Base-by-base conservation (phyloP, 2,329 filamentous ascomycete species). In the Byssoonygena ceratinophila region DNA sequence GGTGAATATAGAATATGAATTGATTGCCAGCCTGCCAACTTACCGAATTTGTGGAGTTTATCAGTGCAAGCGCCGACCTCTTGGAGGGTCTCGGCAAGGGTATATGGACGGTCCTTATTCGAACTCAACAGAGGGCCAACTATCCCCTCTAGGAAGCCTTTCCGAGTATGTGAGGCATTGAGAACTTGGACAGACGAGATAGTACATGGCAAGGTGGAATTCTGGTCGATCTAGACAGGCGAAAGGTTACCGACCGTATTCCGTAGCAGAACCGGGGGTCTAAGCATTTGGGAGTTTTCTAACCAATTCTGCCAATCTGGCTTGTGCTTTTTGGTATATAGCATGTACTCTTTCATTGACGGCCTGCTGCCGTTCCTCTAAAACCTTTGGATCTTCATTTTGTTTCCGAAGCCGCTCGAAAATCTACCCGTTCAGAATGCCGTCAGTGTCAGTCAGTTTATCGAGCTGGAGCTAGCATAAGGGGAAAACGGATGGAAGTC, bases 171-270 rank as follows among this genome's bases (percentile, higher is more conserved):
- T 55, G 79, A 78, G 41, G 87, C 88, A 64, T 89, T 86, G 56
- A 94, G 80, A 55, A 98, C 76, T 61, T 85, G 82, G 64, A 98
- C 80, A 41, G 87, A 86, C 61, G 87, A 87, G 66, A 98, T 84
- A 12, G 88, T 87, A 61, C 92, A 87, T 37, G 92, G 91, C 54
- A 92, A 80, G 40, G 87, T 87, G 59, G 85, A 84, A 68, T 97
- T 94, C 69, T 85, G 80, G 59, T 82, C 79, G 63, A 94, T 79
- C 85, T 89, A 58, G 55, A 51, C 4, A 36, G 31, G 37, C 20
- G n/a, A 43, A 20, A 7, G 23, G 8, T 55, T n/a, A 52, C 22
- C n/a, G 18, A 3, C n/a, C 12, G 18, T 20, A 16, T 9, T 29
- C 29, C 11, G 14, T 9, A 40, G 36, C 3, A 12, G 23, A 34